phyloP scores from a whole-genome alignment of 345 rosid species.

The Gossypium raimondii region DNA sequence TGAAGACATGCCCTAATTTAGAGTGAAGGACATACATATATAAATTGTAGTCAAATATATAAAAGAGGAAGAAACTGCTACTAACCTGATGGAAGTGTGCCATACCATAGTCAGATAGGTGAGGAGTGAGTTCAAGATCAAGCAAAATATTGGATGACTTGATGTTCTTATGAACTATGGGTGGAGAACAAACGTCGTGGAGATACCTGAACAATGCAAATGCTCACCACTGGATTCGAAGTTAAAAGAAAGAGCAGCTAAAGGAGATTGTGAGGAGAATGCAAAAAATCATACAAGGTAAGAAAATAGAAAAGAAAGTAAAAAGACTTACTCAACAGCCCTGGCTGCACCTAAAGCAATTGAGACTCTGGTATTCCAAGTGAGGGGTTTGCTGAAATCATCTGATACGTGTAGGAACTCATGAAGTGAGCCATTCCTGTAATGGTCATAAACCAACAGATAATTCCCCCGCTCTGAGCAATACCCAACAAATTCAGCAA shows the following conservation, averaged over 20 bases:
- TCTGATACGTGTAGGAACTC: constrained; percentile 81
- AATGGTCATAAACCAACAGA: constrained; percentile 70
- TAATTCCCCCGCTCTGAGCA: constrained; percentile 78
- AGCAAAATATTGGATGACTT: constrained; percentile 92
- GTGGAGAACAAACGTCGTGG: constrained; percentile 85
- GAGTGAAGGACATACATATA: neutral
- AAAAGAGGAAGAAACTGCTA: neutral
- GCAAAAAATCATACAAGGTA: neutral
- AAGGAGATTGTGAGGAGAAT: neutral
- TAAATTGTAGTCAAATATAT: too few relatives aligned
- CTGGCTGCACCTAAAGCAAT: constrained; percentile 84
- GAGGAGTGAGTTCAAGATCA: constrained; percentile 79
- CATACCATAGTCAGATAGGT: constrained; percentile 75
- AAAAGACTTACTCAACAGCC: constrained; percentile 66
- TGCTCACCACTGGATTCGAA: neutral
- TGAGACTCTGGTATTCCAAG: constrained; percentile 93
- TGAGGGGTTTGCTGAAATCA: constrained; percentile 88
- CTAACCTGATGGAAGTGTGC: constrained; percentile 68
- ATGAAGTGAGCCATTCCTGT: constrained; percentile 84
- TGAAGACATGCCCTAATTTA: neutral
- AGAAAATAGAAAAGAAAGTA: neutral
- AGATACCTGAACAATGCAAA: constrained; percentile 58
- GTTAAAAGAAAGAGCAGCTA: neutral
- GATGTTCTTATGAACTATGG: constrained; percentile 85
- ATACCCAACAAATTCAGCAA: neutral